Percentiles rank a stretch among this genome's conserved stretches.
Evolutionary conservation across 495 filamentous ascomycete genomes (phyloP).

Genomic region (Penicilliopsis zonata): DNA sequence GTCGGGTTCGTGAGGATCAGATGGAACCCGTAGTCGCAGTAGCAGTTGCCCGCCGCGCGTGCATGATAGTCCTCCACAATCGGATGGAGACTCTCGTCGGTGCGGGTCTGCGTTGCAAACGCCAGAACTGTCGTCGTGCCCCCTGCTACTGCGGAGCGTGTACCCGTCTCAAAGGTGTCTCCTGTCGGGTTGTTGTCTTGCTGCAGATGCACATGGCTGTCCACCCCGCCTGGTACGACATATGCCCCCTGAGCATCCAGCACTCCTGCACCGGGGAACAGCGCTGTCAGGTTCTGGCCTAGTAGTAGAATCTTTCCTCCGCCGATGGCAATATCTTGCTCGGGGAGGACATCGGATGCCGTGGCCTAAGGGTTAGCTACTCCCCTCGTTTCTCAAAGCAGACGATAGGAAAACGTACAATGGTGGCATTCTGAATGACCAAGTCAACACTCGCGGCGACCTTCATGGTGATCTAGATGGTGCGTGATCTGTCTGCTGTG

Average conservation of each 20-base stretch:
- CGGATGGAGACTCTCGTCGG: slow-evolving; percentile 32
- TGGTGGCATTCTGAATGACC: slow-evolving; percentile 9
- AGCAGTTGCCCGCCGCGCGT: slow-evolving; percentile 32
- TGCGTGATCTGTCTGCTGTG: no score
- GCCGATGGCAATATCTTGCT: slow-evolving; percentile 37
- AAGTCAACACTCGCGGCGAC: slow-evolving; percentile 3
- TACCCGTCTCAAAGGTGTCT: slow-evolving; percentile 33
- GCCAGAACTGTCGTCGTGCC: slow-evolving; percentile 49
- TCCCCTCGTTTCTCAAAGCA: no score
- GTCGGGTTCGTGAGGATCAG: slow-evolving; percentile 43
- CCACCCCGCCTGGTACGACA: slow-evolving; percentile 31
- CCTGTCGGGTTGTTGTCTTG: slow-evolving; percentile 35
- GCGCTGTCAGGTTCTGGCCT: slow-evolving; percentile 10
- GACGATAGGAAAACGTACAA: slow-evolving; percentile 4
- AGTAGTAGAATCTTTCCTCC: slow-evolving; percentile 39
- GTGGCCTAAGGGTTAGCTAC: slow-evolving; percentile 12
- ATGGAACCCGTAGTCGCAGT: slow-evolving; percentile 52
- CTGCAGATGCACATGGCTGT: slow-evolving; percentile 32
- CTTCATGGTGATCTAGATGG: no score
- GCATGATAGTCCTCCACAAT: slow-evolving; percentile 36
- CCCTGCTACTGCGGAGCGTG: slow-evolving; percentile 44
- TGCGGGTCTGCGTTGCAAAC: slow-evolving; percentile 43
- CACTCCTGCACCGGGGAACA: slow-evolving; percentile 19
- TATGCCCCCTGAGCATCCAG: slow-evolving; percentile 19
- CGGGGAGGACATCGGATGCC: slow-evolving; percentile 24